Evolutionary conservation across 2,329 filamentous ascomycete genomes (phyloP).

Genomic region (Trichophyton mentagrophytes): DNA sequence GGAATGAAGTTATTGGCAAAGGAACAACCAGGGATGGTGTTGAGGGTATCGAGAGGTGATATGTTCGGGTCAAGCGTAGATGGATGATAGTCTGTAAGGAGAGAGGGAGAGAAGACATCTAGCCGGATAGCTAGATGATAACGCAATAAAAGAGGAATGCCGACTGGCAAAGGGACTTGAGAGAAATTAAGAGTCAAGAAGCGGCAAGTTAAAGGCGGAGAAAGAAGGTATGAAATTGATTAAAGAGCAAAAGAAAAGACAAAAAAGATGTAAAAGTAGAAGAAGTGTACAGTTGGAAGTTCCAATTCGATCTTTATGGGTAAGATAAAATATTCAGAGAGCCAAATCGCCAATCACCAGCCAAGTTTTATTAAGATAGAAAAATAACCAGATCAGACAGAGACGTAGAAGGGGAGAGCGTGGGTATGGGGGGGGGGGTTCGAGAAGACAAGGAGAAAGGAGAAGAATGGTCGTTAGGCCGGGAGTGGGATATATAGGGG

Average conservation of each 20-base stretch:
- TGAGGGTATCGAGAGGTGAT: neutral
- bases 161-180: constrained; percentile 12
- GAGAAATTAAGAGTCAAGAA: constrained; percentile 7
- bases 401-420: constrained; percentile 10
- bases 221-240: neutral
- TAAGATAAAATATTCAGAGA: neutral
- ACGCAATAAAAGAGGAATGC: constrained; percentile 11
- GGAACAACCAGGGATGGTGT: neutral
- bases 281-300: neutral
- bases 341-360: neutral
- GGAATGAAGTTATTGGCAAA: neutral
- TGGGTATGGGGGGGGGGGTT: no score
- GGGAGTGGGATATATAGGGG: constrained; percentile 10
- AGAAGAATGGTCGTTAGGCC: neutral
- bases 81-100: neutral
- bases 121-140: constrained; percentile 5
- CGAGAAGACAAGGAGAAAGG: no score
- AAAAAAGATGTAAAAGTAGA: neutral
- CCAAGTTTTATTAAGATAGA: neutral
- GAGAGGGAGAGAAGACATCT: neutral
- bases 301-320: neutral
- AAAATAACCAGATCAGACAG: neutral
- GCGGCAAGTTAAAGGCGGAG: neutral
- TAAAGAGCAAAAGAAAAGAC: no score
- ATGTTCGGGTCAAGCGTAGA: neutral